Conservation (phyloP, 352 stramenopile species). For the Phytophthora vignae region DNA sequence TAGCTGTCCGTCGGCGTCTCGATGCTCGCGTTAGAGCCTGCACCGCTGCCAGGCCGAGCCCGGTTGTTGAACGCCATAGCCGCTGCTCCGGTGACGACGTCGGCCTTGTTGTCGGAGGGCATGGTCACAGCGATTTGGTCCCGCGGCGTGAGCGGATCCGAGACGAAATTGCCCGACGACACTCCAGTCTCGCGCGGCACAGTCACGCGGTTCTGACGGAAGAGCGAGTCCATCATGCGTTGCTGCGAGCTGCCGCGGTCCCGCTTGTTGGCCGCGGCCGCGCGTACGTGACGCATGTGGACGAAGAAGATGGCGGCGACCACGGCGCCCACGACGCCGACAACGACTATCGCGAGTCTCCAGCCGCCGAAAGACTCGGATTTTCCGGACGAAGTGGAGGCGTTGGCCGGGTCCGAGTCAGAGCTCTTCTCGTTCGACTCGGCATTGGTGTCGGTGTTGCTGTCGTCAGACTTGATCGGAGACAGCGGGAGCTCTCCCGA, state of each 20-base stretch:
- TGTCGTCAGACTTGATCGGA: slow-evolving; percentile 41
- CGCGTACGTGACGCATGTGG: slow-evolving; percentile 45
- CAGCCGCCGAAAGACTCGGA: slow-evolving; percentile 39
- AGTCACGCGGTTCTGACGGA: slow-evolving; percentile 55
- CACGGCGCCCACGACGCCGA: slow-evolving; percentile 55
- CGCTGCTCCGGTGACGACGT: slow-evolving; percentile 25
- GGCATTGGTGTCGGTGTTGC: slow-evolving; percentile 16
- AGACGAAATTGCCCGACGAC: slow-evolving; percentile 34
- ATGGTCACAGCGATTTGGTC: slow-evolving; percentile 46
- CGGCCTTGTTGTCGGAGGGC: slow-evolving; percentile 26
- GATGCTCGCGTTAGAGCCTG: slow-evolving; percentile 21
- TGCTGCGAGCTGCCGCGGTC: slow-evolving; percentile 48
- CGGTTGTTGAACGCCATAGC: slow-evolving; percentile 33
- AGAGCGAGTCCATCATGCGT: slow-evolving; percentile 61
- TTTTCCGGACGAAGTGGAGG: slow-evolving; percentile 18
- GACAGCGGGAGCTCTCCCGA: slow-evolving; percentile 41
- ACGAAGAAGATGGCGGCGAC: slow-evolving; percentile 68
- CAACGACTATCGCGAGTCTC: slow-evolving; percentile 54
- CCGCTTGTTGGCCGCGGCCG: slow-evolving; percentile 34
- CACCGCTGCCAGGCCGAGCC: slow-evolving; percentile 8
- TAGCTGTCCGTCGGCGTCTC: slow-evolving; percentile 40
- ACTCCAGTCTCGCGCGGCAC: slow-evolving; percentile 30
- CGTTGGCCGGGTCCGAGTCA: slow-evolving; percentile 19
- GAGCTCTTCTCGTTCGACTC: slow-evolving; percentile 4
- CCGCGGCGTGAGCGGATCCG: slow-evolving; percentile 43